Percentiles rank a stretch among this genome's conserved stretches.
phyloP scores from a whole-genome alignment of 2,329 filamentous ascomycete genomes.

The Penicillium sp. region DNA sequence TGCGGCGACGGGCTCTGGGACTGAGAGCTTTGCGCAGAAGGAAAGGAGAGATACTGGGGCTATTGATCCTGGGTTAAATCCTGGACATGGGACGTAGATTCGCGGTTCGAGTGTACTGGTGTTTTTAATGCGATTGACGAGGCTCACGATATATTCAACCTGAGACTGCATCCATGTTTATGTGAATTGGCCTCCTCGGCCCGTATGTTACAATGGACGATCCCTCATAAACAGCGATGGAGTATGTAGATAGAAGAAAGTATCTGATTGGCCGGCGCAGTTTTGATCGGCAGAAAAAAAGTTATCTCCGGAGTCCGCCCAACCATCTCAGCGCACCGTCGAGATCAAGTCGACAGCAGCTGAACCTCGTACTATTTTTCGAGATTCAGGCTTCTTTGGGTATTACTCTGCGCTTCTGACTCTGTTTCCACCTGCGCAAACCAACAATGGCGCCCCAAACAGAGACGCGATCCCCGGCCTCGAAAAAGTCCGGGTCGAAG shows the following conservation, averaged over 20 bases:
- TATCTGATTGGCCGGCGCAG: constrained; percentile 7
- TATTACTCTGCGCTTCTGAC: neutral
- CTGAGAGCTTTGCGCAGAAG: constrained; percentile 18
- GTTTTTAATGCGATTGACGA: constrained; percentile 12
- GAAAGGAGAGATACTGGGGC: constrained; percentile 24
- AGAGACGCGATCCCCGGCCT: constrained; percentile 43
- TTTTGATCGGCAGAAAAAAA: constrained; percentile 12
- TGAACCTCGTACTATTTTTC: neutral
- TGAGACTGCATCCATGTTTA: too few species aligned
- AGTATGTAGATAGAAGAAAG: neutral
- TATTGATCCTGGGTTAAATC: constrained; percentile 1
- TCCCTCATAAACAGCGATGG: neutral
- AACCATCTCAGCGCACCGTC: constrained; percentile 1
- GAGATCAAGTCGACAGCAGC: neutral
- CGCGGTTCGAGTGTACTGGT: neutral
- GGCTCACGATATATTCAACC: neutral
- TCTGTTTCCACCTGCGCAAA: neutral
- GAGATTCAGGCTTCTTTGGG: neutral
- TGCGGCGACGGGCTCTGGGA: constrained; percentile 16
- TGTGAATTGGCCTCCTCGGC: too few species aligned
- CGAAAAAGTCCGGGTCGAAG: constrained; percentile 59
- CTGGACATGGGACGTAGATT: constrained; percentile 1
- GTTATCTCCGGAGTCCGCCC: constrained; percentile 10
- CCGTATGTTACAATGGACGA: neutral
- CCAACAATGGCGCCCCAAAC: constrained; percentile 6